These are phyloP conservation scores for Picea engelmannii DNA, from an alignment of 83 land plant species.

Conservation along the genomic window DNA sequence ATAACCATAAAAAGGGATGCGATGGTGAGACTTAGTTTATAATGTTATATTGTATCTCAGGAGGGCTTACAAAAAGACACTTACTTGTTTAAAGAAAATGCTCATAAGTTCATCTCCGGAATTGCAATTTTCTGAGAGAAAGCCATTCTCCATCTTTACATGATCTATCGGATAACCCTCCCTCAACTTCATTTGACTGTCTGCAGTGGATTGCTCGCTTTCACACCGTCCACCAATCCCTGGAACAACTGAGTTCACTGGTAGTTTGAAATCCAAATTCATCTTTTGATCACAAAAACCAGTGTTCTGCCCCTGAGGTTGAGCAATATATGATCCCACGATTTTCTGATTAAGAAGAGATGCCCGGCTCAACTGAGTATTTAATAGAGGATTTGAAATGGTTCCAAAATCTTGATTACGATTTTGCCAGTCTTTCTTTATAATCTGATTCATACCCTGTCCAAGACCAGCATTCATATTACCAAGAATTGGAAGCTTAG, in stretches of 20 bases:
- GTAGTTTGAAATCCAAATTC: neutral
- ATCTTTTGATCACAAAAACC: constrained; percentile 7
- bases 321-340: neutral
- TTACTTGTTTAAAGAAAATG: constrained; percentile 12
- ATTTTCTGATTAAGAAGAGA: constrained; percentile 2
- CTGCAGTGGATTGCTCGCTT: neutral
- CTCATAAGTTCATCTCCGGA: neutral
- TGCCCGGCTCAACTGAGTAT: neutral
- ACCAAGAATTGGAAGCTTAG: neutral
- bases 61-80: neutral
- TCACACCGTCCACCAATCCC: constrained; percentile 2
- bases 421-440: constrained; percentile 3
- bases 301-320: constrained; percentile 4
- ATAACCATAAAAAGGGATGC: neutral
- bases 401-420: neutral
- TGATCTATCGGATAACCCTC: neutral
- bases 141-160: neutral
- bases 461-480: constrained; percentile 8
- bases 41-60: constrained; percentile 5
- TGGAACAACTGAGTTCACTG: neutral
- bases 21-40: neutral
- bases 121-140: neutral
- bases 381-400: neutral
- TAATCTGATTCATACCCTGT: neutral
- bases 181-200: constrained; percentile 10